Evolutionary conservation across 371 early-diverging fungal species (phyloP).

Genomic region (Blakeslea trispora): DNA sequence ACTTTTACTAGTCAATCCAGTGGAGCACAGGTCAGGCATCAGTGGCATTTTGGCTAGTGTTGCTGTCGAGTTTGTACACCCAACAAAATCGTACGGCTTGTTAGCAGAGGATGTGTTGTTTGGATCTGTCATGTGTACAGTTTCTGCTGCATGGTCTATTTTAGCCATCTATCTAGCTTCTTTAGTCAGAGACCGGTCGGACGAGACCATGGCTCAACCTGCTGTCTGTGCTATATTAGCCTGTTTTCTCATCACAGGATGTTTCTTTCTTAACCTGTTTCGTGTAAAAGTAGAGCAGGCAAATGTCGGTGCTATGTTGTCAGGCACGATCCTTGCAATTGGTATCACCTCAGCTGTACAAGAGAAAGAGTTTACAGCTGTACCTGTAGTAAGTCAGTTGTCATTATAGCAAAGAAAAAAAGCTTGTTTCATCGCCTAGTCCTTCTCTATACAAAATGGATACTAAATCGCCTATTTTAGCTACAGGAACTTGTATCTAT

Average conservation of each 20-base stretch:
- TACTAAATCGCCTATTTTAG: slow-evolving; percentile 4
- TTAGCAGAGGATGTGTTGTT: slow-evolving; percentile 40
- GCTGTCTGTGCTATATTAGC: slow-evolving; percentile 29
- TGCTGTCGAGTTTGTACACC: slow-evolving; percentile 51
- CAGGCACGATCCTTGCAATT: slow-evolving; percentile 46
- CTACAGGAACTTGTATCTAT: slow-evolving; percentile 28
- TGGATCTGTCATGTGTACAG: slow-evolving; percentile 44
- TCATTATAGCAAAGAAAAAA: no score
- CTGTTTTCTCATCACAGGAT: slow-evolving; percentile 36
- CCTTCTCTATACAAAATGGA: not conserved
- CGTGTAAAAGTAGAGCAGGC: slow-evolving; percentile 47
- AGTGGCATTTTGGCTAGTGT: slow-evolving; percentile 37
- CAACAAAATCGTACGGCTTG: slow-evolving; percentile 45
- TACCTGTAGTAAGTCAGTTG: slow-evolving; percentile 25
- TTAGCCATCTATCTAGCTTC: slow-evolving; percentile 40
- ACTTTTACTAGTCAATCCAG: slow-evolving; percentile 32
- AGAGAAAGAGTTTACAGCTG: slow-evolving; percentile 28
- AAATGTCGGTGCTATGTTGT: slow-evolving; percentile 51
- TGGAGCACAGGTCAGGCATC: slow-evolving; percentile 21
- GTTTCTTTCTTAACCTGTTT: slow-evolving; percentile 39
- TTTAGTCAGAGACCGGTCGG: slow-evolving; percentile 30
- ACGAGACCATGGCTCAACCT: slow-evolving; percentile 31
- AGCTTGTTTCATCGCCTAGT: no score
- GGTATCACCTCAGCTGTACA: slow-evolving; percentile 37
- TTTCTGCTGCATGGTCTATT: slow-evolving; percentile 42